These are phyloP conservation scores for Guyanaporus albipodus DNA, from an alignment of 768 basidiomycete genomes.

Conservation along the genomic window DNA sequence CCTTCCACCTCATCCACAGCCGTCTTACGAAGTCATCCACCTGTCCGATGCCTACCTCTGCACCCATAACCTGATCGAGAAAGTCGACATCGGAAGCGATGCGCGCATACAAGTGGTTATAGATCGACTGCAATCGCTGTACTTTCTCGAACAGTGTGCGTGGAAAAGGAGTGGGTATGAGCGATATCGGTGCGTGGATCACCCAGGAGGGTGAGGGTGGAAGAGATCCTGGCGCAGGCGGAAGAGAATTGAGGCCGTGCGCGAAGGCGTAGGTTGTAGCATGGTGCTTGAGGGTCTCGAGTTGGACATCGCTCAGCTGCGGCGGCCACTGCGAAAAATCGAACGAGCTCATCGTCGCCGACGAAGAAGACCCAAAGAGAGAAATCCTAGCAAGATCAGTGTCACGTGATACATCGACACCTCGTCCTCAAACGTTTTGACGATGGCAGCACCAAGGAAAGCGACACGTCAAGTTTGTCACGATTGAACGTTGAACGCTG, in stretches of 20 bases:
- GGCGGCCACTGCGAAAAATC: slow-evolving; percentile 75
- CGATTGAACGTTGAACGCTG: background rate
- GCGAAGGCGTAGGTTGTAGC: slow-evolving; percentile 84
- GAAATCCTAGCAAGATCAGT: background rate
- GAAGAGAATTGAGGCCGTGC: slow-evolving; percentile 81
- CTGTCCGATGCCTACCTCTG: slow-evolving; percentile 65
- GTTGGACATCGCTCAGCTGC: slow-evolving; percentile 50
- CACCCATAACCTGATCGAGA: slow-evolving; percentile 82
- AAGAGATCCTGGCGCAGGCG: slow-evolving; percentile 39
- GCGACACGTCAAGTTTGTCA: background rate
- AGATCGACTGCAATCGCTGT: slow-evolving; percentile 62
- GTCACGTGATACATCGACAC: slow-evolving; percentile 2
- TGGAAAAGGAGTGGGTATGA: slow-evolving; percentile 88
- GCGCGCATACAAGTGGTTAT: slow-evolving; percentile 83
- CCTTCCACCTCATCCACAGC: slow-evolving; percentile 85
- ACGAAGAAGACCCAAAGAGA: background rate
- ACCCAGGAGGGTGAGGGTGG: slow-evolving; percentile 62
- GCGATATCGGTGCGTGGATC: slow-evolving; percentile 85
- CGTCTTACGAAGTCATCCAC: slow-evolving; percentile 85
- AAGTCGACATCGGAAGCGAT: slow-evolving; percentile 78
- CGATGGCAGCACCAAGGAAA: slow-evolving; percentile 22
- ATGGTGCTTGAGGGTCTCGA: slow-evolving; percentile 53
- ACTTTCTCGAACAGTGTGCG: slow-evolving; percentile 64
- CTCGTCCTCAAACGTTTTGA: background rate
- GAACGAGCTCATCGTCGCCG: slow-evolving; percentile 32